Conservation (phyloP, 805 yeast species). For the Saturnispora gosingensis region DNA sequence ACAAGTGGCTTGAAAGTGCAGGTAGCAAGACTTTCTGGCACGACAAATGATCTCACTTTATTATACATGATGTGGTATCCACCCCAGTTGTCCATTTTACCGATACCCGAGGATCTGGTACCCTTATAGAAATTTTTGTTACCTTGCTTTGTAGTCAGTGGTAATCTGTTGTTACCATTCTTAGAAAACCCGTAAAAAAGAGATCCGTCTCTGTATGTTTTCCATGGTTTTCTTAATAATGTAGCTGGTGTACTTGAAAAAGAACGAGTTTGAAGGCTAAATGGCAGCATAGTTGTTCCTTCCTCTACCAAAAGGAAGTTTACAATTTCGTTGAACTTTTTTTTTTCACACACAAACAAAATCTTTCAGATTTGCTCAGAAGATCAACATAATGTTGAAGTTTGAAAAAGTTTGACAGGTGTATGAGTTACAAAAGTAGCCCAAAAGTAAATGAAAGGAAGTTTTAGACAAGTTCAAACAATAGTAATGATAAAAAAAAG, state of each 20-base stretch:
- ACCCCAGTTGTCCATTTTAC: conserved; percentile 42
- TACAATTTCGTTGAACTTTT: not conserved
- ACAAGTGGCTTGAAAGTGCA: conserved; percentile 61
- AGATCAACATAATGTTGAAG: no score
- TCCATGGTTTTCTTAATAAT: conserved; percentile 79
- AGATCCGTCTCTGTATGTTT: conserved; percentile 71
- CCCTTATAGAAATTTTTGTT: conserved; percentile 93
- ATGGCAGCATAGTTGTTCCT: not conserved
- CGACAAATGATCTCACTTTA: conserved; percentile 85
- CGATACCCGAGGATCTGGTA: conserved; percentile 91
- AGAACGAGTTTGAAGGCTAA: conserved; percentile 1
- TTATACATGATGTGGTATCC: conserved; percentile 79
- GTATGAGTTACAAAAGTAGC: no score
- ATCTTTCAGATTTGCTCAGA: not conserved
- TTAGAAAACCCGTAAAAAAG: conserved; percentile 74
- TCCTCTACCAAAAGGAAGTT: not conserved
- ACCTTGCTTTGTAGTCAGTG: conserved; percentile 88
- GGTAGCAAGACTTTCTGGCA: conserved; percentile 41
- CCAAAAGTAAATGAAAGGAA: not conserved
- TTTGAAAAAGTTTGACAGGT: no score
- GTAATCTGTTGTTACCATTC: conserved; percentile 72
- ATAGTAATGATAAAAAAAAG: not conserved
- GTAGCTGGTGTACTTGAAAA: conserved; percentile 16
- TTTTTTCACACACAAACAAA: not conserved
- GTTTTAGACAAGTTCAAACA: not conserved